Evolutionary conservation across 23 red algal genomes (phyloP).

Genomic region (Gracilaria vermiculophylla): DNA sequence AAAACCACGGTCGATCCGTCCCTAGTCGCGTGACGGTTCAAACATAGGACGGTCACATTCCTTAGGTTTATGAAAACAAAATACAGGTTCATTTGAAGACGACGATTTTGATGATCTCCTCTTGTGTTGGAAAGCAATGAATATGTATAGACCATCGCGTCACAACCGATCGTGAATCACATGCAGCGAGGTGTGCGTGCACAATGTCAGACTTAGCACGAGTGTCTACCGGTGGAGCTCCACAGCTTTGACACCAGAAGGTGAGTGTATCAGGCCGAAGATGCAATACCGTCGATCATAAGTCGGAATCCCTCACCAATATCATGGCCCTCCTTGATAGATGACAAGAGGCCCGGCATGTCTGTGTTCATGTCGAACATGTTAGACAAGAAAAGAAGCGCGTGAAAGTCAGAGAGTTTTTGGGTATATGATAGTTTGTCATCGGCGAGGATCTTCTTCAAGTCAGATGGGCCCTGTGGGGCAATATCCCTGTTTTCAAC

Average conservation of each 20-base stretch:
- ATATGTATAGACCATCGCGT: background rate
- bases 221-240: background rate
- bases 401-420: conserved; percentile 90
- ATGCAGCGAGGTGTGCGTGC: background rate
- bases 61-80: background rate
- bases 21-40: conserved; percentile 39
- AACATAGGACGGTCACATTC: background rate
- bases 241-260: background rate
- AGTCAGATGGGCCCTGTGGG: conserved; percentile 61
- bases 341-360: conserved; percentile 77
- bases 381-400: conserved; percentile 83
- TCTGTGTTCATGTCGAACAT: conserved; percentile 92
- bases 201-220: background rate
- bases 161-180: background rate
- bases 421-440: conserved; percentile 52
- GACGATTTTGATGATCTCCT: background rate
- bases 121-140: background rate
- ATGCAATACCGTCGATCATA: conserved; percentile 92
- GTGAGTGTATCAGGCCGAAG: background rate
- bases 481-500: conserved; percentile 89
- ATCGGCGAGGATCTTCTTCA: conserved; percentile 51
- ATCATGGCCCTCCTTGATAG: conserved; percentile 72
- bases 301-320: conserved; percentile 86
- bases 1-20: conserved; percentile 67
- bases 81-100: background rate